Percentiles rank a stretch among this genome's conserved stretches.
phyloP scores from a whole-genome alignment of 768 basidiomycete species.

The Boletus pseudopeckii region DNA sequence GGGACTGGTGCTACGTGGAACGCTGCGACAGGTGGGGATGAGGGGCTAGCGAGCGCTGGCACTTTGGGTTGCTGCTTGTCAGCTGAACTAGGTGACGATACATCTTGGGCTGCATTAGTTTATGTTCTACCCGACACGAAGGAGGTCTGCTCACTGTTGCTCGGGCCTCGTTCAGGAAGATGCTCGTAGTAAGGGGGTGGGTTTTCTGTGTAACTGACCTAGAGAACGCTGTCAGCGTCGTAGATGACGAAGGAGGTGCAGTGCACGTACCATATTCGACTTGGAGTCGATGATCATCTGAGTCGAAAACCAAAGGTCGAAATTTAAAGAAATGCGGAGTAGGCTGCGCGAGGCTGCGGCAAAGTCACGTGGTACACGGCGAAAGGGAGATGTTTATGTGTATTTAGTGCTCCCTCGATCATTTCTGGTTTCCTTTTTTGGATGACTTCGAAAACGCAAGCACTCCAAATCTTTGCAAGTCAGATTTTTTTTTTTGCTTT shows the following conservation, averaged over 20 bases:
- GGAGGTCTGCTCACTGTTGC: conserved; percentile 25
- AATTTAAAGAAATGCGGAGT: neutral
- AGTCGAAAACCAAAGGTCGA: neutral
- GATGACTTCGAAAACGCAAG: neutral
- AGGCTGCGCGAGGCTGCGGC: conserved; percentile 16
- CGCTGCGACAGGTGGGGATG: conserved; percentile 14
- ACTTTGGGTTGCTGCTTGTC: conserved; percentile 15
- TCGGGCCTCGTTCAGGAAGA: conserved; percentile 27
- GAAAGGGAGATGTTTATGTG: conserved; percentile 7
- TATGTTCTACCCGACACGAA: neutral
- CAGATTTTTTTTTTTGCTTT: neutral
- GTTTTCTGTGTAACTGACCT: conserved; percentile 31
- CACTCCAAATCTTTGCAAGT: neutral
- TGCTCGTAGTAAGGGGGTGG: conserved; percentile 56
- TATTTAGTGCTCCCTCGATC: conserved; percentile 14
- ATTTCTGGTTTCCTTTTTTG: conserved; percentile 6
- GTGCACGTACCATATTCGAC: conserved; percentile 25
- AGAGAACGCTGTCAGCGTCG: neutral
- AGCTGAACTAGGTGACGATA: neutral
- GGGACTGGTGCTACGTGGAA: conserved; percentile 32
- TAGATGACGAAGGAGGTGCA: neutral
- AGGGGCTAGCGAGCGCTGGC: neutral
- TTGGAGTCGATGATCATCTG: conserved; percentile 27
- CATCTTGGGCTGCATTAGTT: conserved; percentile 9
- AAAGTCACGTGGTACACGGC: conserved; percentile 20